Evolutionary conservation across 192 early-diverging fungal species (phyloP).

Genomic region (Backusella liffmaniae): DNA sequence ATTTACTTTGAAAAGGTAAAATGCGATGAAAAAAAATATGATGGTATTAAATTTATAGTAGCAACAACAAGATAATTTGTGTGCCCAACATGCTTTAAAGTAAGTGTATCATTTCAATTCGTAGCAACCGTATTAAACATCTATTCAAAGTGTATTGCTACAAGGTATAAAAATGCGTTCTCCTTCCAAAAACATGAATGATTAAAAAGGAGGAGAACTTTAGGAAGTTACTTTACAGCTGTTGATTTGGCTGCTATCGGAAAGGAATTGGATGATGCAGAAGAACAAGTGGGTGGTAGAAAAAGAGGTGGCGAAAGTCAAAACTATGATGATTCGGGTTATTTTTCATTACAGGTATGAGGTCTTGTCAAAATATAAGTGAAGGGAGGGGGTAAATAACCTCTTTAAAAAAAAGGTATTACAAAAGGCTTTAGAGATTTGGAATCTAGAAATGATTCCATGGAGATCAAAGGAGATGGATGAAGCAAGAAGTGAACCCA

Average conservation of each 20-base stretch:
- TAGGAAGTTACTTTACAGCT: constrained; percentile 70
- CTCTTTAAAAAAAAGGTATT: constrained; percentile 42
- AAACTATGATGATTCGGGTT: constrained; percentile 65
- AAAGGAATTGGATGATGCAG: constrained; percentile 60
- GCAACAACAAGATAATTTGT: constrained; percentile 80
- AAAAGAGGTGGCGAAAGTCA: constrained; percentile 31
- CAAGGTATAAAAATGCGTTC: not conserved
- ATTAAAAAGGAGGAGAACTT: not conserved
- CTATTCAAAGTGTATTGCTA: constrained; percentile 2
- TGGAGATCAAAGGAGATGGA: constrained; percentile 46
- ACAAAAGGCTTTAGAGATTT: constrained; percentile 51
- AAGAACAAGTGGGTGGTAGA: constrained; percentile 43
- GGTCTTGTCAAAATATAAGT: too few species aligned
- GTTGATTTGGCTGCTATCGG: constrained; percentile 74
- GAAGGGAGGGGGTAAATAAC: not conserved
- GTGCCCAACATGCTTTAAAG: constrained; percentile 82
- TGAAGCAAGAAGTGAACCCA: constrained; percentile 49
- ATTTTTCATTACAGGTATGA: constrained; percentile 68
- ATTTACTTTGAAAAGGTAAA: constrained; percentile 37
- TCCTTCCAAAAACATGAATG: not conserved
- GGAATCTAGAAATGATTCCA: constrained; percentile 59
- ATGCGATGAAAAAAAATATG: too few species aligned
- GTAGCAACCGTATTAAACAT: too few species aligned
- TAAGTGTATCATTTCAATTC: not conserved
- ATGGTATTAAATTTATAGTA: not conserved